A percentile compares a stretch with the other conserved stretches of the same genome.
These are phyloP conservation scores for Lyophyllum decastes DNA, from an alignment of 768 basidiomycete species.

Conservation along the genomic window DNA sequence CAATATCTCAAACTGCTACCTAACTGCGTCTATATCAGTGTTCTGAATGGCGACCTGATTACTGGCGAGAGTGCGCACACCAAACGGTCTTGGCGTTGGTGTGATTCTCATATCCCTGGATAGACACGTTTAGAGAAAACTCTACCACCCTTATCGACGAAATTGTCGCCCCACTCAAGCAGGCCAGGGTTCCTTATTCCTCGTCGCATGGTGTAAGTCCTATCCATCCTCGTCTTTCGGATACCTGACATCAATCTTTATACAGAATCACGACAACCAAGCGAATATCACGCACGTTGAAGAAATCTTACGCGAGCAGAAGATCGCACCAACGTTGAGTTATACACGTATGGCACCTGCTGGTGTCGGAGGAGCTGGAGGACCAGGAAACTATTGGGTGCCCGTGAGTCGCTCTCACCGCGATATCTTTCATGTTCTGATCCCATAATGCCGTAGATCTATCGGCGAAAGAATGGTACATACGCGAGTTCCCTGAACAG, in stretches of 20 bases:
- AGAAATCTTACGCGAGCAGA: conserved; percentile 65
- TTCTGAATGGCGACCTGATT: conserved; percentile 73
- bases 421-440: background rate
- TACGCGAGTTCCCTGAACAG: background rate
- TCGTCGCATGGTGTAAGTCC: conserved; percentile 63
- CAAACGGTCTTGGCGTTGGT: background rate
- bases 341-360: conserved; percentile 64
- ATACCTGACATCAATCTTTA: background rate
- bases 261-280: conserved; percentile 73
- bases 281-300: conserved; percentile 69
- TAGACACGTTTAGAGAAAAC: conserved; percentile 69
- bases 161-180: conserved; percentile 62
- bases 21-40: conserved; percentile 35
- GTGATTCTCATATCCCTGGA: background rate
- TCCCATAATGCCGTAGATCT: conserved; percentile 30
- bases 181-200: conserved; percentile 61
- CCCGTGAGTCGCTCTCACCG: conserved; percentile 43
- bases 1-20: conserved; percentile 1
- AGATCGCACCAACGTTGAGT: conserved; percentile 50
- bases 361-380: conserved; percentile 63
- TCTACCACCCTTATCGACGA: conserved; percentile 66
- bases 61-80: conserved; percentile 64
- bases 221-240: background rate
- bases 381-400: conserved; percentile 78
- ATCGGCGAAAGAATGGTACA: conserved; percentile 34